phyloP scores from a whole-genome alignment of 805 yeast species.

The Kodamaea lidongshanica region DNA sequence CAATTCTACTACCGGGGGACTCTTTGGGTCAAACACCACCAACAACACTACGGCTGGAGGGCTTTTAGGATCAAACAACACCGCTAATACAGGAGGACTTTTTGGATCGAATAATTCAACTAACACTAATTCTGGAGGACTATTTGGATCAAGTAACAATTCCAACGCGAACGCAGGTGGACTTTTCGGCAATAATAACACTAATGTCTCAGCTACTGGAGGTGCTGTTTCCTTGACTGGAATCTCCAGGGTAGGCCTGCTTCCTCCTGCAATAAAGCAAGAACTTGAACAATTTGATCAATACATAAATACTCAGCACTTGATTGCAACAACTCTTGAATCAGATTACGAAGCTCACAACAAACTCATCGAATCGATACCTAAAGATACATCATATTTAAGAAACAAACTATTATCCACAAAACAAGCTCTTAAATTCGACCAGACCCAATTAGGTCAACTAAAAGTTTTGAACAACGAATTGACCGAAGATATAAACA shows the following conservation, averaged over 20 bases:
- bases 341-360: constrained; percentile 58
- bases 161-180: constrained; percentile 7
- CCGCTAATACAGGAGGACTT: constrained; percentile 9
- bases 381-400: constrained; percentile 62
- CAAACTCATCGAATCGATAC: constrained; percentile 61
- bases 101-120: constrained; percentile 5
- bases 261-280: constrained; percentile 63
- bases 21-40: too few relatives aligned
- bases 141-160: constrained; percentile 9
- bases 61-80: constrained; percentile 15
- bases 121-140: constrained; percentile 7
- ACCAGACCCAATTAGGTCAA: constrained; percentile 31
- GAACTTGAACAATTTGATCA: constrained; percentile 67
- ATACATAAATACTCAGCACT: constrained; percentile 67
- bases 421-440: constrained; percentile 55
- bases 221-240: constrained; percentile 46
- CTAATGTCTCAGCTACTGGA: constrained; percentile 40
- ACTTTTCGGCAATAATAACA: constrained; percentile 18
- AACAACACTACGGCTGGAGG: constrained; percentile 6
- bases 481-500: constrained; percentile 44
- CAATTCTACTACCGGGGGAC: too few relatives aligned
- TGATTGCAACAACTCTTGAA: constrained; percentile 62
- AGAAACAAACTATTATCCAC: constrained; percentile 57
- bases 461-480: constrained; percentile 35
- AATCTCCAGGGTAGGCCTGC: constrained; percentile 67